These are phyloP conservation scores for Xylaria sp. DNA, from an alignment of 2,329 filamentous ascomycete species.

Conservation along the genomic window DNA sequence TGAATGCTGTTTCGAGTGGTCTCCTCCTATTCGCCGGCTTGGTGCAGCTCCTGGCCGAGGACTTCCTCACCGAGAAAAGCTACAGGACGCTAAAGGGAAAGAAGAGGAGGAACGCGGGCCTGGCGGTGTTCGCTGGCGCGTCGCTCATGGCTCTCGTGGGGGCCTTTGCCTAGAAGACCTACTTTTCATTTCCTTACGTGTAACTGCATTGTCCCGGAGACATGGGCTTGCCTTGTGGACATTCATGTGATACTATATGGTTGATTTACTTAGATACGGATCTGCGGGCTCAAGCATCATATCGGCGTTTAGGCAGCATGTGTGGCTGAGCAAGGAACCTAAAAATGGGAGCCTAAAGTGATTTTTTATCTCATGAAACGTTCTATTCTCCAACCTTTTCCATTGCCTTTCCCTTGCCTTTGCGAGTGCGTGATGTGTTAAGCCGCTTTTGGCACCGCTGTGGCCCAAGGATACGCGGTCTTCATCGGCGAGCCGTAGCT, in stretches of 20 bases:
- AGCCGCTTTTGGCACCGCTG: slow-evolving; percentile 42
- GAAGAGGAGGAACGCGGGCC: slow-evolving; percentile 65
- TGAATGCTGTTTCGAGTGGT: slow-evolving; percentile 84
- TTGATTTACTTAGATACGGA: slow-evolving; percentile 17
- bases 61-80: slow-evolving; percentile 79
- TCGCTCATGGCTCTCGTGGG: slow-evolving; percentile 74
- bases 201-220: neutral
- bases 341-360: slow-evolving; percentile 6
- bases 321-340: neutral
- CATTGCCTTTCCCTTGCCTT: neutral
- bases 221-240: neutral
- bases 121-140: slow-evolving; percentile 68
- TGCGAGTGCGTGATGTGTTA: neutral
- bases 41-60: slow-evolving; percentile 83
- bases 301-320: slow-evolving; percentile 22
- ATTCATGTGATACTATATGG: slow-evolving; percentile 12
- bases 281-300: slow-evolving; percentile 18
- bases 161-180: slow-evolving; percentile 64
- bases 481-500: slow-evolving; percentile 52
- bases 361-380: slow-evolving; percentile 16
- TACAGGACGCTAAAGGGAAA: slow-evolving; percentile 69
- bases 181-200: neutral
- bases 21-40: slow-evolving; percentile 81
- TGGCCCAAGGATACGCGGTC: slow-evolving; percentile 53
- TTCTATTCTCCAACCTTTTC: neutral